Evolutionary conservation across 148 eudicot species (phyloP).

Genomic region (Hydrangea macrophylla): DNA sequence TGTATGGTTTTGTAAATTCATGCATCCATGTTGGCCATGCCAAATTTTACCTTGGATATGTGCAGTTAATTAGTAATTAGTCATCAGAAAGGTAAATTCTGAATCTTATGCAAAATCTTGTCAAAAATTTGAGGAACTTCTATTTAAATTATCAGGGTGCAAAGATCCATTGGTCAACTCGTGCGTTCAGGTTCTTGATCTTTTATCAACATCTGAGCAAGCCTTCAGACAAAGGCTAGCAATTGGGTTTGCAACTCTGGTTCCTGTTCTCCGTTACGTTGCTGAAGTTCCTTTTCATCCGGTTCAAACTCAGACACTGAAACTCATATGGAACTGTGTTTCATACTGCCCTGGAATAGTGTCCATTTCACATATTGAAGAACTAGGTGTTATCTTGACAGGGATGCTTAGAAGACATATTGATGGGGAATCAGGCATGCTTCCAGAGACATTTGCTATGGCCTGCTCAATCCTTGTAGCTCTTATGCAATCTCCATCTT

Average conservation of each 20-base stretch:
- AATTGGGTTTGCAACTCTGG: slow-evolving; percentile 78
- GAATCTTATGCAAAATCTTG: not conserved
- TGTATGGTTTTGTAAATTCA: not conserved
- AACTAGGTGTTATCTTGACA: slow-evolving; percentile 54
- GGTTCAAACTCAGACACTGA: slow-evolving; percentile 67
- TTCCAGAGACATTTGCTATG: slow-evolving; percentile 65
- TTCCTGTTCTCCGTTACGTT: slow-evolving; percentile 63
- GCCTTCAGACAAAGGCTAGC: slow-evolving; percentile 76
- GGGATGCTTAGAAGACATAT: slow-evolving; percentile 64
- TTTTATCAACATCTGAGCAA: slow-evolving; percentile 63
- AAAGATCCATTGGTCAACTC: slow-evolving; percentile 70
- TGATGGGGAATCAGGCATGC: slow-evolving; percentile 70
- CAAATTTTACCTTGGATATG: not conserved
- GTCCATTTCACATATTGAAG: slow-evolving; percentile 58
- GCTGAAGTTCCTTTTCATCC: slow-evolving; percentile 92
- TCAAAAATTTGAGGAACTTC: not conserved
- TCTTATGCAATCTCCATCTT: slow-evolving; percentile 67
- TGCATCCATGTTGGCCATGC: not conserved
- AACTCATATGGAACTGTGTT: slow-evolving; percentile 60
- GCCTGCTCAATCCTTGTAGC: slow-evolving; percentile 71
- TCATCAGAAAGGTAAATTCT: not conserved
- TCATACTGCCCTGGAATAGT: slow-evolving; percentile 69
- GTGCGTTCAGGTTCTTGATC: slow-evolving; percentile 74
- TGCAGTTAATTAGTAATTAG: not conserved
- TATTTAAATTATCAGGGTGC: slow-evolving; percentile 37